These are phyloP conservation scores for Trichoderma sp. DNA, from an alignment of 2,329 filamentous ascomycete species.

Conservation along the genomic window DNA sequence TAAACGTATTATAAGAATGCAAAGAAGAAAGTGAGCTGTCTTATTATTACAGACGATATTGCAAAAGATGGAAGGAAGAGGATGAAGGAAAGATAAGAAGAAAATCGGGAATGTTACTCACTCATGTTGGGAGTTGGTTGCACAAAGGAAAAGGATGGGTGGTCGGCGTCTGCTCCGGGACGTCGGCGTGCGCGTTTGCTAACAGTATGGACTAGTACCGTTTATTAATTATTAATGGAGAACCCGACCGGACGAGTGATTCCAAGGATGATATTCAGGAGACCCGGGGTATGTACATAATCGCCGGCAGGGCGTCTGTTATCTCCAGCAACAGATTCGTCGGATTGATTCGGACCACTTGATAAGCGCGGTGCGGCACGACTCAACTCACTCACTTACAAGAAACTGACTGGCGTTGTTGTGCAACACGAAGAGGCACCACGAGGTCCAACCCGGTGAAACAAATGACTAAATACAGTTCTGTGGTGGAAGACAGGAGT, in stretches of 20 bases:
- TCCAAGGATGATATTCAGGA: background rate
- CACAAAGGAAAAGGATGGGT: background rate
- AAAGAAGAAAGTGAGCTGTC: background rate
- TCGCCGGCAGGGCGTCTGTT: background rate
- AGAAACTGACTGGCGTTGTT: background rate
- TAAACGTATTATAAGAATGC: background rate
- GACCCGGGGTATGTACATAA: background rate
- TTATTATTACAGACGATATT: background rate
- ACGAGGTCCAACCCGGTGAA: background rate
- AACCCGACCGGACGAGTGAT: background rate
- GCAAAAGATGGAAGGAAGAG: background rate
- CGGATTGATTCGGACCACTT: background rate
- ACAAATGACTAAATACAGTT: background rate
- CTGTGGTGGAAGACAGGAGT: background rate
- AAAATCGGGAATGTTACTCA: background rate
- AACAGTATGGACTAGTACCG: background rate
- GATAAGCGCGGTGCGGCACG: background rate
- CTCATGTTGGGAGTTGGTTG: constrained; percentile 1
- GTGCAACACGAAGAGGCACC: background rate
- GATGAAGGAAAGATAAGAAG: background rate
- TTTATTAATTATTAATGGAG: constrained; percentile 5
- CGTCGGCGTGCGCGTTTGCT: background rate
- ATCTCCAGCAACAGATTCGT: constrained; percentile 4
- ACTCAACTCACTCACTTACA: background rate
- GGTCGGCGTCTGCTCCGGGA: constrained; percentile 4